Percentiles rank a stretch among this genome's conserved stretches.
phyloP scores from a whole-genome alignment of 768 basidiomycete species.

The Psilocybe tampanensis region DNA sequence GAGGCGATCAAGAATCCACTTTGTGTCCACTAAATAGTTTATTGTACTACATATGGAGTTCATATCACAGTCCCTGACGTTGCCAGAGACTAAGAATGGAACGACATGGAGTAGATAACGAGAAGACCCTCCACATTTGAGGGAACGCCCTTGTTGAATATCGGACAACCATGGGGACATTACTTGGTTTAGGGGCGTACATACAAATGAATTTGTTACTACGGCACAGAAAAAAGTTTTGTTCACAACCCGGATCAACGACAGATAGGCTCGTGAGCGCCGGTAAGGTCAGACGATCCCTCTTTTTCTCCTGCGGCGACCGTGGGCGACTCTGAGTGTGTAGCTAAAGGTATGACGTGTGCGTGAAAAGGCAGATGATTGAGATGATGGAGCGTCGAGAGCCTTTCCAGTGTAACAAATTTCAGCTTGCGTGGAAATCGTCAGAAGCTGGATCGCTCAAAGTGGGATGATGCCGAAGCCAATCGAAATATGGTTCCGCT shows the following conservation, averaged over 20 bases:
- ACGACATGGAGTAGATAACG: background rate
- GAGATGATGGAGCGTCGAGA: background rate
- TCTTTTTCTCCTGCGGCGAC: conserved; percentile 15
- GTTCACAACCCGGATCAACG: conserved; percentile 25
- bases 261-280: conserved; percentile 13
- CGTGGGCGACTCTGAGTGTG: conserved; percentile 17
- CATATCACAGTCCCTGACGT: conserved; percentile 8
- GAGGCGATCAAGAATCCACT: background rate
- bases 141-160: conserved; percentile 2
- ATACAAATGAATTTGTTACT: conserved; percentile 9
- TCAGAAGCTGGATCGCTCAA: background rate
- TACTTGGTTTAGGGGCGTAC: background rate
- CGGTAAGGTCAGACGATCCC: conserved; percentile 14
- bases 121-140: background rate
- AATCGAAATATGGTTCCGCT: conserved; percentile 1
- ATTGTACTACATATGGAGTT: conserved; percentile 1
- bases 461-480: background rate
- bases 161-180: no score
- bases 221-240: conserved; percentile 21
- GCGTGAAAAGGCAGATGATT: background rate
- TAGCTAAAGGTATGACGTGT: no score
- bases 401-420: conserved; percentile 3
- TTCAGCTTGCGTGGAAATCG: conserved; percentile 9
- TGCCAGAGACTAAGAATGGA: conserved; percentile 16
- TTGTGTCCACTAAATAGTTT: background rate